A percentile compares a stretch with the other conserved stretches of the same genome.
Conservation (phyloP, 2,329 filamentous ascomycete species). For the Epichloe baconii region DNA sequence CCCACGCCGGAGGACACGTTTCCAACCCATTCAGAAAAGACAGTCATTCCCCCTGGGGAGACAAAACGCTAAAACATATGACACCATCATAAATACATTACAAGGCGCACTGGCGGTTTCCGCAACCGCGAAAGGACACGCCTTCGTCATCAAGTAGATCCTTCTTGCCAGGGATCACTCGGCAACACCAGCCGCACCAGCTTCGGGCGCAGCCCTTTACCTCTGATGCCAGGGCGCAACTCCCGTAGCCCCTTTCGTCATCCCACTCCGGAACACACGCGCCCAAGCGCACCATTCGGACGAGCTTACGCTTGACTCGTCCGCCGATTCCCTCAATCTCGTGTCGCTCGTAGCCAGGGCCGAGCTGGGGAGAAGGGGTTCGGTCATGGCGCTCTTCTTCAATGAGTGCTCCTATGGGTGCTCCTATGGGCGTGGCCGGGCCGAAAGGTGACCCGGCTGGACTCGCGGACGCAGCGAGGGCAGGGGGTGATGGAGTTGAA, state of each 20-base stretch:
- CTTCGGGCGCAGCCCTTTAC: conserved; percentile 54
- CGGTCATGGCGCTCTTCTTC: conserved; percentile 22
- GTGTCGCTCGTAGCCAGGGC: conserved; percentile 69
- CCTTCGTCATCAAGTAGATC: conserved; percentile 20
- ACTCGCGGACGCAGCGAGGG: conserved; percentile 7
- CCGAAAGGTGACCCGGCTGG: conserved; percentile 7
- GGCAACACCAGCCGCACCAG: conserved; percentile 87
- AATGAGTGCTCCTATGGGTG: conserved; percentile 15
- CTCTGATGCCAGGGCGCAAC: conserved; percentile 57
- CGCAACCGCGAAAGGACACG: conserved; percentile 9
- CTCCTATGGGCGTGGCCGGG: conserved; percentile 11
- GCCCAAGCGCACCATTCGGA: conserved; percentile 68
- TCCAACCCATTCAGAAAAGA: neutral
- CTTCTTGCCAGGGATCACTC: conserved; percentile 51
- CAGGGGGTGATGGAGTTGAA: conserved; percentile 9
- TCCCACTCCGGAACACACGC: conserved; percentile 77
- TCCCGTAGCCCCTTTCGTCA: conserved; percentile 52
- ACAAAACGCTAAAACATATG: neutral
- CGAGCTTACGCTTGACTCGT: conserved; percentile 75
- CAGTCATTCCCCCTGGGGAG: neutral
- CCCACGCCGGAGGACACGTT: neutral
- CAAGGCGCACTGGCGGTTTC: conserved; percentile 2
- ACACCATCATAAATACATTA: neutral
- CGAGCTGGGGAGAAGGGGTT: conserved; percentile 37
- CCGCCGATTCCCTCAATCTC: conserved; percentile 89